Percentiles rank a stretch among this genome's conserved stretches.
Conservation (phyloP, 2,329 filamentous ascomycete species). For the Arthrobotrys musiformis region DNA sequence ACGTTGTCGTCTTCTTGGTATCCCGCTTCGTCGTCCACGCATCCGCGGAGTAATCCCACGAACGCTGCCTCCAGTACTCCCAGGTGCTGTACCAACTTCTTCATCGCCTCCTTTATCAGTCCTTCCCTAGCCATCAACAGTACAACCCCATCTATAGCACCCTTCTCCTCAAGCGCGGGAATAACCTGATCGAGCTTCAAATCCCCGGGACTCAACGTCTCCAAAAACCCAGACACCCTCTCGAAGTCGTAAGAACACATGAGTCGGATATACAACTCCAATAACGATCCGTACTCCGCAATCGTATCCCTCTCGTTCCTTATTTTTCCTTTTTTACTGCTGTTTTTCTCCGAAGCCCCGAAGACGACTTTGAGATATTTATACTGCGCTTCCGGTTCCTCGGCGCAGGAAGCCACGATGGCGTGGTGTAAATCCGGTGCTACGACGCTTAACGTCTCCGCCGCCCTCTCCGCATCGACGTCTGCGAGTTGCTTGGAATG, state of each 20-base stretch:
- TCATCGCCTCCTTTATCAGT: constrained; percentile 82
- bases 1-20: constrained; percentile 68
- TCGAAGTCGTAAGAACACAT: constrained; percentile 87
- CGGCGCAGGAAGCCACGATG: constrained; percentile 72
- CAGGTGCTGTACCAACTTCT: constrained; percentile 82
- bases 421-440: constrained; percentile 74
- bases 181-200: constrained; percentile 82
- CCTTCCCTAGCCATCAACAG: constrained; percentile 90
- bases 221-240: constrained; percentile 87
- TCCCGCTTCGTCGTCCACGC: constrained; percentile 42
- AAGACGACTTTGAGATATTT: constrained; percentile 80
- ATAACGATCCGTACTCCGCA: constrained; percentile 68
- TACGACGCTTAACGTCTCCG: constrained; percentile 72
- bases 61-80: constrained; percentile 81
- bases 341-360: constrained; percentile 67
- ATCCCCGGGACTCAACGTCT: constrained; percentile 78
- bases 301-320: constrained; percentile 47
- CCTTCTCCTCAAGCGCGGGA: constrained; percentile 86
- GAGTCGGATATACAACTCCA: constrained; percentile 86
- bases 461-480: constrained; percentile 74
- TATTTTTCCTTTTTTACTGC: constrained; percentile 15
- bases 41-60: constrained; percentile 74
- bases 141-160: constrained; percentile 91
- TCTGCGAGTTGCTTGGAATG: constrained; percentile 75
- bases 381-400: constrained; percentile 75